Base-by-base conservation (phyloP, 192 early-diverging fungal species). In the Backusella westeae region DNA sequence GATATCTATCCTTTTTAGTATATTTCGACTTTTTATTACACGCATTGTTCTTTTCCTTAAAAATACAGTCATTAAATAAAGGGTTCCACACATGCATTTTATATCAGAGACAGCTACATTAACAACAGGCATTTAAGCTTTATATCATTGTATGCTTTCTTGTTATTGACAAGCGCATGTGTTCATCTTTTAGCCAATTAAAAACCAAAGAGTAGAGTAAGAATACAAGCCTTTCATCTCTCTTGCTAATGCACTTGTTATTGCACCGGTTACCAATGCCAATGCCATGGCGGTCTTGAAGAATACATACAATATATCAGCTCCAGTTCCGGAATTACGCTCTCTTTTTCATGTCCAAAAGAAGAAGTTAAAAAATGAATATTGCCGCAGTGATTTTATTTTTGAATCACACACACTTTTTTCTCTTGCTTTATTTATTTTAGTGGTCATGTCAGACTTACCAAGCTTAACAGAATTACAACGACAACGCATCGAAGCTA, bases 401-500 rank as follows among this genome's bases (percentile, higher is more conserved):
- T 56, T 26, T 8, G 8, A n/a, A 9, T 9, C 21, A 56, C 21
- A 19, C 49, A 23, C 21, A 10, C 56, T 63, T 63, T 63, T 63
- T 59, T 59, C 21, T 59, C 23, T 26, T 26, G 7, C 26, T 59
- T 59, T 12, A 23, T 59, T 26, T 10, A 4, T 63, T 63, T 29
- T 29, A 63, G 26, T 14, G 9, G 12, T 12, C 7, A 63, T 63
- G 56, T 63, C 56, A 63, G 56, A 26, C 56, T 63, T 63, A 14
- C 56, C 56, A 9, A 63, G 2, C 12, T 73, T 88, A 38, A 87
- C 87, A 0, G 78, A 78, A 38, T 88, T 83, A 66, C 86, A 86
- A 59, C 75, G 59, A 38, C 77, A 80, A 14, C 80, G 65, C 8
- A 87, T 87, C 6, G 88, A 85, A 70, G 53, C 75, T 9, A 90